Evolutionary conservation across 2,329 filamentous ascomycete species (phyloP).

Genomic region (Orbilia oligospora): DNA sequence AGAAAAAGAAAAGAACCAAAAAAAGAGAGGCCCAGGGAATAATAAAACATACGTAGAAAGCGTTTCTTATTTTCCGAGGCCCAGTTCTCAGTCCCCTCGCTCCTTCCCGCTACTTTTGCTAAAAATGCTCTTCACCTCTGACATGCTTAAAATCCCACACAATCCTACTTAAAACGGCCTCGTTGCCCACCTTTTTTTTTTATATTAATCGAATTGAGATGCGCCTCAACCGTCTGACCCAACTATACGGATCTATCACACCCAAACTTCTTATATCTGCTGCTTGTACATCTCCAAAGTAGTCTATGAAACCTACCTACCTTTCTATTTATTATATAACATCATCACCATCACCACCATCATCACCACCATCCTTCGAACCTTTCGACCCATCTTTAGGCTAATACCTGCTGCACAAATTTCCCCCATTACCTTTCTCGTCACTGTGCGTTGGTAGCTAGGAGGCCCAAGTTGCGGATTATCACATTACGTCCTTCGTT

Average conservation of each 20-base stretch:
- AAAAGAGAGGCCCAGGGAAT: constrained; percentile 37
- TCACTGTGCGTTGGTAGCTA: constrained; percentile 50
- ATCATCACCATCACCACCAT: not conserved
- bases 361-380: constrained; percentile 34
- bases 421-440: constrained; percentile 33
- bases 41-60: constrained; percentile 54
- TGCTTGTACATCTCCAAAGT: no score
- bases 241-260: constrained; percentile 57
- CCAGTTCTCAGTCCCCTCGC: constrained; percentile 60
- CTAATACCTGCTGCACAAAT: constrained; percentile 52
- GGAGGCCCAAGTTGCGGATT: constrained; percentile 38
- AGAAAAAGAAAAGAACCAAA: constrained; percentile 11
- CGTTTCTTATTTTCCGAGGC: constrained; percentile 61
- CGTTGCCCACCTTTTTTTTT: constrained; percentile 59
- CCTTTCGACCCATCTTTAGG: constrained; percentile 41
- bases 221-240: constrained; percentile 60
- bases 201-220: constrained; percentile 62
- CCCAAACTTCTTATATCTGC: constrained; percentile 34
- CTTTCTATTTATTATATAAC: constrained; percentile 27
- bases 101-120: constrained; percentile 60
- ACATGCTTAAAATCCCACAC: constrained; percentile 61
- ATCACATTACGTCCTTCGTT: constrained; percentile 47
- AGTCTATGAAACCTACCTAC: constrained; percentile 22
- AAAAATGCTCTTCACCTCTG: constrained; percentile 60
- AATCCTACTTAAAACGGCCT: constrained; percentile 61